Conservation (phyloP, 2,329 filamentous ascomycete genomes). For the Colletotrichum euphorbiae region DNA sequence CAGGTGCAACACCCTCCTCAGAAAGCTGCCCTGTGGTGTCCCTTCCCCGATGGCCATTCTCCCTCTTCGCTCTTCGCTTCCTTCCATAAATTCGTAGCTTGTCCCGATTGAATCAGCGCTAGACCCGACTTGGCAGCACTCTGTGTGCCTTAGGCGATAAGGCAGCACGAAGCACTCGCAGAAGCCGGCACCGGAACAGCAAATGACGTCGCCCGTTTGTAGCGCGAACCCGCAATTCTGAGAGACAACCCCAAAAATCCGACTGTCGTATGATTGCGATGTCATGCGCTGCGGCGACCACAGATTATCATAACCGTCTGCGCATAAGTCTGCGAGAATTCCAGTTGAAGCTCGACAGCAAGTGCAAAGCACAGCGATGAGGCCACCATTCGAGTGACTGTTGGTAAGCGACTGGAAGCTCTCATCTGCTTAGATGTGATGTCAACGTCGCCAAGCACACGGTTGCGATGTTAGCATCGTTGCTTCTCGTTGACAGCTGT, state of each 20-base stretch:
- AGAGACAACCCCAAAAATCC: conserved; percentile 3
- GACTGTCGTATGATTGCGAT: conserved; percentile 19
- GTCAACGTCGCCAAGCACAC: neutral
- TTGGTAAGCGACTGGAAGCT: neutral
- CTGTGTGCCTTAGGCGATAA: conserved; percentile 33
- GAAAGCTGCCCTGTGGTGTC: neutral
- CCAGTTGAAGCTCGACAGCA: neutral
- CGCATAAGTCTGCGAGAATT: neutral
- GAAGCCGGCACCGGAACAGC: conserved; percentile 16
- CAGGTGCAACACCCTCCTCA: conserved; percentile 14
- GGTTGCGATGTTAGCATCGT: neutral
- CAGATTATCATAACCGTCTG: neutral
- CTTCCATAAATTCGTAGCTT: conserved; percentile 12
- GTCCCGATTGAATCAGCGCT: conserved; percentile 23
- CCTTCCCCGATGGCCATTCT: conserved; percentile 2
- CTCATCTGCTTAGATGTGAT: neutral
- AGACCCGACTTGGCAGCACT: conserved; percentile 13
- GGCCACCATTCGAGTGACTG: no score
- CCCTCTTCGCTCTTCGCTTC: conserved; percentile 19
- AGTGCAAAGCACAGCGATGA: no score
- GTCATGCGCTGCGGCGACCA: conserved; percentile 12
- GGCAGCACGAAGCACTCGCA: conserved; percentile 29
- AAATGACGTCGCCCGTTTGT: conserved; percentile 31
- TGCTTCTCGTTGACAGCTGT: neutral
- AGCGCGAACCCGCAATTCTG: neutral